Evolutionary conservation across 495 filamentous ascomycete genomes (phyloP).

Genomic region (Tuber aestivum): DNA sequence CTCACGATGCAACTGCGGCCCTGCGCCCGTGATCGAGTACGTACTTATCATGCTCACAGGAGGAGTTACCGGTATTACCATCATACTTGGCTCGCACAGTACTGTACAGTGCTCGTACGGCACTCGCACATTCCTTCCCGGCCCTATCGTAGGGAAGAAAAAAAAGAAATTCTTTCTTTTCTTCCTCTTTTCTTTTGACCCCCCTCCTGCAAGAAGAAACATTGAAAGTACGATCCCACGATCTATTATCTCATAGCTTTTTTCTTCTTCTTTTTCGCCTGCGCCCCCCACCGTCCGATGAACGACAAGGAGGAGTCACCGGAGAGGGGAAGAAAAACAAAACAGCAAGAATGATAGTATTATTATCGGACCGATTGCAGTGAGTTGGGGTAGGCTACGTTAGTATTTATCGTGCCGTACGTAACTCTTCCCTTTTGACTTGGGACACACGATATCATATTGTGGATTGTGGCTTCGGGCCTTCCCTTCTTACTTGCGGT

Average conservation of each 20-base stretch:
- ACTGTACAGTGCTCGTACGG: too few species aligned
- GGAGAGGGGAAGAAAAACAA: neutral
- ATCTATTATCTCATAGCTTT: constrained; percentile 8
- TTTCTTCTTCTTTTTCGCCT: neutral
- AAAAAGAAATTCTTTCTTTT: neutral
- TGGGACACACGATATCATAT: neutral
- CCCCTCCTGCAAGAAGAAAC: neutral
- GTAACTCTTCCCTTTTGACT: neutral
- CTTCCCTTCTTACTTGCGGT: too few species aligned
- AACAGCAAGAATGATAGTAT: neutral
- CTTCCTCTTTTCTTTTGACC: neutral
- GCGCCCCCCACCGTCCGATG: neutral
- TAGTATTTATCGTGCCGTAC: neutral
- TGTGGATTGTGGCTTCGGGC: neutral
- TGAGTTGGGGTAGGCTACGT: too few species aligned
- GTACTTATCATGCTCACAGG: neutral
- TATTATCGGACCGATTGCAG: neutral
- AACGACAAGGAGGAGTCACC: neutral
- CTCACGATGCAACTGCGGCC: neutral
- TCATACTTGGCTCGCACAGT: too few species aligned
- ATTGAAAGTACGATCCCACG: neutral
- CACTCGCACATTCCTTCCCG: neutral
- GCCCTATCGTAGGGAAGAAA: neutral
- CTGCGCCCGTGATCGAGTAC: neutral
- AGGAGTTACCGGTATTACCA: too few species aligned